Base-by-base conservation (phyloP, 2,329 filamentous ascomycete genomes). In the Alternaria incomplexa region DNA sequence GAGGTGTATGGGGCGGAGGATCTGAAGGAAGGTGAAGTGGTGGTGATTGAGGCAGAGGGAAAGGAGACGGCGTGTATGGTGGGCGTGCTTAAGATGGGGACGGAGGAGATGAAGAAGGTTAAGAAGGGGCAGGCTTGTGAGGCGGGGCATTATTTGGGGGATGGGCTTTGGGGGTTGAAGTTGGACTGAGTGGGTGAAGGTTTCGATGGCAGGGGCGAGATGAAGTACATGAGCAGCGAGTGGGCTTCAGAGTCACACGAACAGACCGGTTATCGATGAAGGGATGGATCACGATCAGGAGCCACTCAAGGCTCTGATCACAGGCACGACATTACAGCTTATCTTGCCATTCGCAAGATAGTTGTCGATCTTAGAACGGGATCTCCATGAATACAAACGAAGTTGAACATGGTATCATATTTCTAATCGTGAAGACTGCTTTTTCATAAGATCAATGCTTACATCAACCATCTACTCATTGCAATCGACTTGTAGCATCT, bases 121-220 rank as follows among this genome's bases (percentile, higher is more conserved):
- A 93, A 93, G 69, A 98, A 98, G 84, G 96, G 96, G 0, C 92
- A 94, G 6, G 96, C 94, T 15, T 92, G 98, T 70, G 95, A 98
- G 83, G 91, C 93, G 64, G 93, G 93, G 30, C 96, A 99, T 86
- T 98, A 91, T 83, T 80, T 98, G 57, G 96, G 96, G 0, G 96
- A 99, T 84, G 96, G 95, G 17, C 83, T 99, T 72, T 99, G 96
- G 96, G 92, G 86, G 72, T 78, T 97, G 78, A 81, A 82, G 65
- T 78, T 88, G 72, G 85, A 86, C 80, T 88, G 81, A 83, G 63
- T 61, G 28, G 25, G 13, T 50, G 22, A 45, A 53, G 30, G 25
- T 30, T 51, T 55, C 6, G 40, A 36, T 23, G 44, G 20, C n/a
- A 51, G 0, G 7, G 30, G 30, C 30, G 7, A 3, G 6, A 36